Evolutionary conservation across 31 red algal genomes (phyloP).

Genomic region (Porphyra umbilicalis): DNA sequence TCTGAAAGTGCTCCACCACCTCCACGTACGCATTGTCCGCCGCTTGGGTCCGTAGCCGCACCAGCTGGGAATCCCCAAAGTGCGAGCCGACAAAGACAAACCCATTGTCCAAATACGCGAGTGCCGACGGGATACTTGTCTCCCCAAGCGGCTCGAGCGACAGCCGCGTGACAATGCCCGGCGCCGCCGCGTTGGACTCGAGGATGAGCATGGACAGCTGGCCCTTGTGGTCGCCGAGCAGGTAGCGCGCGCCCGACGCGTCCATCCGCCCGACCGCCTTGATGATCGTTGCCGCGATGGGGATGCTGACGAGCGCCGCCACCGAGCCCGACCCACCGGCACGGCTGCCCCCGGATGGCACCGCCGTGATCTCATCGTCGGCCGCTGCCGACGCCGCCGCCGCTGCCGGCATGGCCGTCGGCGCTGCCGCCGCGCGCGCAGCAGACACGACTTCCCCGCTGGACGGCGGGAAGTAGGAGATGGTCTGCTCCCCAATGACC

Average conservation of each 20-base stretch:
- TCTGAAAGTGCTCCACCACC: constrained; percentile 76
- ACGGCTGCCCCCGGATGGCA: neutral
- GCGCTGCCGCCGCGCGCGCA: neutral
- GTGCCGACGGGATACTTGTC: constrained; percentile 54
- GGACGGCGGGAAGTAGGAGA: constrained; percentile 40
- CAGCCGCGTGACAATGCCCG: constrained; percentile 10
- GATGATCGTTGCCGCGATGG: constrained; percentile 60
- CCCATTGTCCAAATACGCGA: constrained; percentile 77
- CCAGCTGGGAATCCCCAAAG: constrained; percentile 82
- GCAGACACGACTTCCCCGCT: constrained; percentile 6
- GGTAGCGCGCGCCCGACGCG: constrained; percentile 59
- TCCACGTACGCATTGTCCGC: constrained; percentile 44
- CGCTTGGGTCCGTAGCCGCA: constrained; percentile 42
- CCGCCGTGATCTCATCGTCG: neutral
- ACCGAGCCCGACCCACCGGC: neutral
- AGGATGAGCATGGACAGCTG: constrained; percentile 78
- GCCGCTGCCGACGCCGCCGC: neutral
- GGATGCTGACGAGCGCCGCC: constrained; percentile 18
- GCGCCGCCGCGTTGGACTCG: neutral
- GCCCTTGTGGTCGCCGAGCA: constrained; percentile 85
- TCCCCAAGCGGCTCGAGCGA: constrained; percentile 76
- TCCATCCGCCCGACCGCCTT: constrained; percentile 52
- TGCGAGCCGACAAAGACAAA: constrained; percentile 87
- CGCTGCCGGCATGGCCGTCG: neutral
- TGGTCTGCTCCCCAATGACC: constrained; percentile 62